These are phyloP conservation scores for Yamadazyma triangularis DNA, from an alignment of 1,139 yeast genomes.

Conservation along the genomic window DNA sequence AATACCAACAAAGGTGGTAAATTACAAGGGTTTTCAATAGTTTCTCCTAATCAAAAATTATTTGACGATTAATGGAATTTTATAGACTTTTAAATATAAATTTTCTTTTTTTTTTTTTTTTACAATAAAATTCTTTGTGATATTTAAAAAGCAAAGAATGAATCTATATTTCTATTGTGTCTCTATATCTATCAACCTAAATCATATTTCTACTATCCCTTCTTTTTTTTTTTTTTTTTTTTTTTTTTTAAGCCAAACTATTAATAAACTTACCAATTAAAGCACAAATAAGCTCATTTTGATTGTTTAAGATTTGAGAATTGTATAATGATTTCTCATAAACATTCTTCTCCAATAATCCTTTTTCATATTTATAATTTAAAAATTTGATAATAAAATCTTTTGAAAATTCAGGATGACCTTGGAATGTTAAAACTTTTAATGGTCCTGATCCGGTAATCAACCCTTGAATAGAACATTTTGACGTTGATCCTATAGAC, in stretches of 20 bases:
- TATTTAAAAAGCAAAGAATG: too few relatives aligned
- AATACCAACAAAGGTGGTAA: slow-evolving; percentile 28
- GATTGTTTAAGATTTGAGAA: slow-evolving; percentile 29
- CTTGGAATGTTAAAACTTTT: slow-evolving; percentile 67
- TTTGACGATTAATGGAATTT: slow-evolving; percentile 19
- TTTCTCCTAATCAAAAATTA: slow-evolving; percentile 33
- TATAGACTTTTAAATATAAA: neutral
- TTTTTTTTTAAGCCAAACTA: neutral
- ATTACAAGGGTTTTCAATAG: slow-evolving; percentile 39
- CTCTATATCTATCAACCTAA: too few relatives aligned
- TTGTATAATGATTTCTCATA: slow-evolving; percentile 24
- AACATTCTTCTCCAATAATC: slow-evolving; percentile 14
- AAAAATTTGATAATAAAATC: slow-evolving; percentile 28
- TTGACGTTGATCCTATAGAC: slow-evolving; percentile 49
- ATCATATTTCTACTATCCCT: too few relatives aligned
- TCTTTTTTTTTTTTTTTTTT: too few relatives aligned
- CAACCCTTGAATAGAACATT: slow-evolving; percentile 61
- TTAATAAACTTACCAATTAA: slow-evolving; percentile 26
- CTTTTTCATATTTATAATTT: slow-evolving; percentile 13
- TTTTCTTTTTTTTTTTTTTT: neutral
- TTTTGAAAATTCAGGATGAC: slow-evolving; percentile 78
- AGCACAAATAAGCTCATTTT: slow-evolving; percentile 29
- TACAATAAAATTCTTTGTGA: neutral
- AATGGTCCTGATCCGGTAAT: slow-evolving; percentile 38
- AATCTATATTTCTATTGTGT: too few relatives aligned